These are phyloP conservation scores for Exophiala viscosa DNA, from an alignment of 2,329 filamentous ascomycete species.

Conservation along the genomic window DNA sequence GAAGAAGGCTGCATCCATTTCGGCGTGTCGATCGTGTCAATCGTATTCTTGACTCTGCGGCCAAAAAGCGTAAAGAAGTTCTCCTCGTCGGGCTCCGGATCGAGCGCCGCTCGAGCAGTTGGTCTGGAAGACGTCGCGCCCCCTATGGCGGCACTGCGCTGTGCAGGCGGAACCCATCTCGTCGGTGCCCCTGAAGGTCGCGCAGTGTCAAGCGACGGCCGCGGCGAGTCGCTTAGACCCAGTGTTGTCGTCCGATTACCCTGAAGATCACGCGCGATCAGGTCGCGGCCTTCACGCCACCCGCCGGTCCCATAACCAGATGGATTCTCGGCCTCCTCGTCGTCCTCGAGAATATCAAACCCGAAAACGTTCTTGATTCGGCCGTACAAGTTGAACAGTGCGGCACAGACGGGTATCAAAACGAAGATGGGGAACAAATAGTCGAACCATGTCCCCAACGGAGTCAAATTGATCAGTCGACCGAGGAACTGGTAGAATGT, in stretches of 20 bases:
- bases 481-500: slow-evolving; percentile 87
- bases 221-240: slow-evolving; percentile 33
- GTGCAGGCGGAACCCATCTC: slow-evolving; percentile 34
- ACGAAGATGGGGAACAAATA: slow-evolving; percentile 85
- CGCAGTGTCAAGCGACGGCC: slow-evolving; percentile 29
- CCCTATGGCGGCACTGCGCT: slow-evolving; percentile 11
- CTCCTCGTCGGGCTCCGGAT: slow-evolving; percentile 66
- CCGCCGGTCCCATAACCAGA: slow-evolving; percentile 70
- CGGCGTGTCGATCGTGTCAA: slow-evolving; percentile 77
- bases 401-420: slow-evolving; percentile 77
- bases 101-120: slow-evolving; percentile 37
- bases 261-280: slow-evolving; percentile 82
- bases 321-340: slow-evolving; percentile 60
- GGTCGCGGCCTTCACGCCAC: slow-evolving; percentile 85
- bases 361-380: slow-evolving; percentile 72
- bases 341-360: slow-evolving; percentile 73
- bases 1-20: slow-evolving; percentile 60
- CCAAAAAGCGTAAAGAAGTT: slow-evolving; percentile 81
- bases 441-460: slow-evolving; percentile 78
- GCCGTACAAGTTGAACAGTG: slow-evolving; percentile 84
- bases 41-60: slow-evolving; percentile 84
- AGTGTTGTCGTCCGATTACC: slow-evolving; percentile 50
- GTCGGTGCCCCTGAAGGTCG: slow-evolving; percentile 31
- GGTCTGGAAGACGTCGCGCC: slow-evolving; percentile 22
- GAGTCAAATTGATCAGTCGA: slow-evolving; percentile 74